Conservation (phyloP, 164 flowering plant genomes). For the Sextonia rubra region DNA sequence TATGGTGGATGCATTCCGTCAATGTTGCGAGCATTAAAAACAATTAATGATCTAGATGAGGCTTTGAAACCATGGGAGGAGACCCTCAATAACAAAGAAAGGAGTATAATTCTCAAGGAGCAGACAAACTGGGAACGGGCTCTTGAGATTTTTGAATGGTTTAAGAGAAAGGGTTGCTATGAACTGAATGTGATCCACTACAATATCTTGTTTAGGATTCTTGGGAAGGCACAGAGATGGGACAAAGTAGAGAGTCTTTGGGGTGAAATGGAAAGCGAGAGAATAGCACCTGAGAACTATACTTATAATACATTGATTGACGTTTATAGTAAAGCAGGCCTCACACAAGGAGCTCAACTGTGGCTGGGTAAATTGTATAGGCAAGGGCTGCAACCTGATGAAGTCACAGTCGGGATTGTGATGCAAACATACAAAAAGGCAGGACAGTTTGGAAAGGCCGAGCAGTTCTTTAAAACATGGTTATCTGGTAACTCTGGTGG, state of each 20-base stretch:
- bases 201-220: conserved; percentile 75
- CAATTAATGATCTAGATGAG: conserved; percentile 50
- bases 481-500: conserved; percentile 26
- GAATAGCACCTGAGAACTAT: conserved; percentile 58
- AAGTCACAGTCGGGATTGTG: conserved; percentile 82
- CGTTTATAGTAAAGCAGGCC: conserved; percentile 86
- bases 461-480: conserved; percentile 77
- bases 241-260: conserved; percentile 46
- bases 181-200: conserved; percentile 94
- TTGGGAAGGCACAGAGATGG: conserved; percentile 76
- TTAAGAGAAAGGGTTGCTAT: conserved; percentile 68
- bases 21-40: conserved; percentile 66
- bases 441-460: conserved; percentile 71
- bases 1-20: conserved; percentile 80
- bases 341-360: conserved; percentile 49
- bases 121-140: conserved; percentile 79
- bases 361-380: conserved; percentile 73
- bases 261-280: conserved; percentile 56
- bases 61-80: conserved; percentile 83
- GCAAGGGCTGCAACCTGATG: conserved; percentile 80
- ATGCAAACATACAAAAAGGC: conserved; percentile 75
- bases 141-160: conserved; percentile 42
- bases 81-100: conserved; percentile 61
- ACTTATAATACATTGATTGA: conserved; percentile 90
- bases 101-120: conserved; percentile 92